Conservation (phyloP, 2,329 filamentous ascomycete species). For the Alternaria metachromatica region DNA sequence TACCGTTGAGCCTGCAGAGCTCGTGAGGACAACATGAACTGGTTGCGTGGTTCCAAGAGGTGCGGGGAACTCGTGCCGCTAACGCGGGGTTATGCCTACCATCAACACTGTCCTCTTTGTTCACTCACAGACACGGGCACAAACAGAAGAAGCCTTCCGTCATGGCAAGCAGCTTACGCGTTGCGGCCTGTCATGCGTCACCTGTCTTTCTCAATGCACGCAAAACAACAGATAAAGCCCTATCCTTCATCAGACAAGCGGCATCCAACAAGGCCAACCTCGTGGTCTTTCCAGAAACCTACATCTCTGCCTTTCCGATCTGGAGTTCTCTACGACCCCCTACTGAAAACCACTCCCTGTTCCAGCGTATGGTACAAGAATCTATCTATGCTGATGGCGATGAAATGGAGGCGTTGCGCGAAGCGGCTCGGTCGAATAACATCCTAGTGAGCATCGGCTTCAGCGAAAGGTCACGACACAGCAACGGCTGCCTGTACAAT, state of each 20-base stretch:
- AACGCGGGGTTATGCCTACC: not conserved
- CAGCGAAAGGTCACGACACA: conserved; percentile 55
- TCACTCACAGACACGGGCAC: not conserved
- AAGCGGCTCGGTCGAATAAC: conserved; percentile 46
- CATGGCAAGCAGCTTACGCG: conserved; percentile 24
- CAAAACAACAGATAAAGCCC: conserved; percentile 56
- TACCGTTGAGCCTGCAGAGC: not conserved
- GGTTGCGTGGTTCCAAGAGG: not conserved
- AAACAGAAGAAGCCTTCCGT: not conserved
- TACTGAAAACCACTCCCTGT: conserved; percentile 59
- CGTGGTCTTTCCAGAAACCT: conserved; percentile 62
- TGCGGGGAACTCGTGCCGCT: conserved; percentile 1
- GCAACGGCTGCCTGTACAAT: conserved; percentile 59
- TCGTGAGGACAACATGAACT: not conserved
- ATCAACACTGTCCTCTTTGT: not conserved
- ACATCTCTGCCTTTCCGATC: conserved; percentile 61
- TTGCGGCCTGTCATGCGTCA: conserved; percentile 38
- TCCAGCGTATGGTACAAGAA: conserved; percentile 50
- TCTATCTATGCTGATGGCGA: conserved; percentile 14
- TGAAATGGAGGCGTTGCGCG: conserved; percentile 37
- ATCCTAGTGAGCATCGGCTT: conserved; percentile 59
- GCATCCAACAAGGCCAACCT: conserved; percentile 55
- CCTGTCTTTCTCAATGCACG: conserved; percentile 58
- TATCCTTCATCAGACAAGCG: conserved; percentile 55
- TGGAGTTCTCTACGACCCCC: conserved; percentile 59